A percentile compares a stretch with the other conserved stretches of the same genome.
Evolutionary conservation across 495 filamentous ascomycete genomes (phyloP).

Genomic region (Lophium mytilinum): DNA sequence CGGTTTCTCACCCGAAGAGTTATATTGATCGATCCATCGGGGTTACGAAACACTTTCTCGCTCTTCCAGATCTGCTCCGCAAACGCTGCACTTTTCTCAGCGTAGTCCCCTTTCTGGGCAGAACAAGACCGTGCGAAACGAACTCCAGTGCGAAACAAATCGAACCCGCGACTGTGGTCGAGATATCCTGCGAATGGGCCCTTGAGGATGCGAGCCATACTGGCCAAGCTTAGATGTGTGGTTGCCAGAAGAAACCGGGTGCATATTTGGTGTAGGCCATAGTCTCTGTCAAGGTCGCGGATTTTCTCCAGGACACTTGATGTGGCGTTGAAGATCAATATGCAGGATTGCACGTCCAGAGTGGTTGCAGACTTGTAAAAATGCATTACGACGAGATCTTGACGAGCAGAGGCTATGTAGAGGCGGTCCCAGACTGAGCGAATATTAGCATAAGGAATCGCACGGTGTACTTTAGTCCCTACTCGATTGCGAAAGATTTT

Average conservation of each 20-base stretch:
- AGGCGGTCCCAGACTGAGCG: conserved; percentile 3
- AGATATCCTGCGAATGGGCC: conserved; percentile 1
- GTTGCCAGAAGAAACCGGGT: background rate
- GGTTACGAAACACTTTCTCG: background rate
- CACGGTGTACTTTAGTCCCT: background rate
- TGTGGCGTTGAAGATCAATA: conserved; percentile 1
- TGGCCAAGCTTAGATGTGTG: background rate
- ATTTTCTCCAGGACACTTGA: background rate
- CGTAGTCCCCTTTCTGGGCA: background rate
- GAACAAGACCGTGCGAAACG: background rate
- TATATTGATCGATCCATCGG: conserved; percentile 3
- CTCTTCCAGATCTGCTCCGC: background rate
- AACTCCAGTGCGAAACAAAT: background rate
- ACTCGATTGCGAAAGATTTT: background rate
- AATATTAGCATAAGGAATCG: background rate
- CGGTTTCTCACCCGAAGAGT: conserved; percentile 4
- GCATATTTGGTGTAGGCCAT: background rate
- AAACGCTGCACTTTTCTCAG: background rate
- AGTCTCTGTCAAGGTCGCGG: background rate
- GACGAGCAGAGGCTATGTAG: conserved; percentile 2
- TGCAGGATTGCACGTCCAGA: background rate
- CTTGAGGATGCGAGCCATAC: conserved; percentile 1
- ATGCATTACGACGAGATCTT: conserved; percentile 1
- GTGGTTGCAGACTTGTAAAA: conserved; percentile 3
- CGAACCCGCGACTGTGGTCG: background rate